Evolutionary conservation across 495 filamentous ascomycete genomes (phyloP), one percentile per base, ranked within the genome.

Genomic region (Lasiosphaeria miniovina): DNA sequence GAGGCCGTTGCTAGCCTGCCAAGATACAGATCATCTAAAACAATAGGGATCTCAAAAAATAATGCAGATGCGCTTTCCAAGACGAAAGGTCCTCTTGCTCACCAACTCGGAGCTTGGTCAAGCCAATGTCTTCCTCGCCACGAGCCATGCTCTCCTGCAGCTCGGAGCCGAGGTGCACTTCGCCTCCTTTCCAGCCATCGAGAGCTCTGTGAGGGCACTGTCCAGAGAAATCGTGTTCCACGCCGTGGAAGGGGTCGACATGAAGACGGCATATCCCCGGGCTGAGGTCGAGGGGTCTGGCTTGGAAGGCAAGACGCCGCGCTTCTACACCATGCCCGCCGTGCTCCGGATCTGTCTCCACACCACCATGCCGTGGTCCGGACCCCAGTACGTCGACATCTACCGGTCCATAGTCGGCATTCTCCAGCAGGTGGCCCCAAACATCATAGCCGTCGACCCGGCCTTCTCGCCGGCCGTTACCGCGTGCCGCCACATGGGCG

Each of bases 31-130:
- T 7, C 43, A 1, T 5, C 12, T 46, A n/a, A 46, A 41, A 14
- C 7, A 0, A 41, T 6, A 41, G 12, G 6, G 41, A 45, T 4
- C 11, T 12, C 11, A 10, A 45, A n/a, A n/a, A 24, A 24, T 0
- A 24, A 24, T 24, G 24, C 6, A 46, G 6, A 14, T 53, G 31
- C 36, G 41, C n/a, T 15, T 49, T 6, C 54, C 57, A 2, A 64
- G 57, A 33, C 62, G 62, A 36, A 46, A 46, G 43, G 70, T 81
- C 9, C 70, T 85, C 10, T 78, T 85, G 52, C 65, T 86, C 57
- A 82, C 83, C 6, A 82, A 80, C 70, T 77, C 78, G 43, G 83
- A 84, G 59, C 73, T 78, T 54, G 83, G 83, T 10, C 80, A 84
- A 56, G 77, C 78, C 35, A 84, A 84, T 62, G 79, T 84, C 32